Conservation (phyloP, 768 basidiomycete species). For the Cubamyces lactineus region DNA sequence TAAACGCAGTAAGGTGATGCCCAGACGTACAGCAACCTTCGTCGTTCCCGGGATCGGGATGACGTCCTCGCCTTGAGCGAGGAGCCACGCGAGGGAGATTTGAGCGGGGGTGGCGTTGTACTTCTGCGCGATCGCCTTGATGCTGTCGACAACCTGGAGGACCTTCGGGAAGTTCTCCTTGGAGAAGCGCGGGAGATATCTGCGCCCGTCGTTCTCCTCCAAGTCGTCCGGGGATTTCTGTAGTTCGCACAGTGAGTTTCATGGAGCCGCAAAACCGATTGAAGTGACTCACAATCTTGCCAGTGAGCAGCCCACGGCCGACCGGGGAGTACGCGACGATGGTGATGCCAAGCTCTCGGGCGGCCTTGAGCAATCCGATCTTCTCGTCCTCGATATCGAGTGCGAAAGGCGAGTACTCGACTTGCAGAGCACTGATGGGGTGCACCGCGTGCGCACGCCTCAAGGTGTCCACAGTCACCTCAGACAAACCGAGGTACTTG, state of each 20-base stretch:
- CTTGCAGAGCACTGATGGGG: conserved; percentile 48
- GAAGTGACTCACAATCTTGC: conserved; percentile 35
- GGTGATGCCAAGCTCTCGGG: conserved; percentile 47
- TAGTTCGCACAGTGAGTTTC: conserved; percentile 17
- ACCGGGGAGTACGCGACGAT: conserved; percentile 49
- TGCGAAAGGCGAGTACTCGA: conserved; percentile 50
- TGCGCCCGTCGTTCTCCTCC: conserved; percentile 33
- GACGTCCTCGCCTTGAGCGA: conserved; percentile 32
- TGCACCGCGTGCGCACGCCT: conserved; percentile 41
- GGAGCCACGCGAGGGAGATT: conserved; percentile 38
- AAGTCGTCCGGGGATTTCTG: conserved; percentile 38
- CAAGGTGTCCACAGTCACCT: conserved; percentile 29
- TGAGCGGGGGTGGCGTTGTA: conserved; percentile 39
- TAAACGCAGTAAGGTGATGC: too few species aligned
- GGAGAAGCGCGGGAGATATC: conserved; percentile 31
- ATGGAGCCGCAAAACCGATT: conserved; percentile 21
- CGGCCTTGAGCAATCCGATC: conserved; percentile 42
- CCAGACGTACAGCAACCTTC: background rate
- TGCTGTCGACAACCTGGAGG: conserved; percentile 38
- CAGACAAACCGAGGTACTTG: conserved; percentile 37
- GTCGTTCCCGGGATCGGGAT: conserved; percentile 22
- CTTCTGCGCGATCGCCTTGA: conserved; percentile 38
- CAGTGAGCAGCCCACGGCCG: conserved; percentile 37
- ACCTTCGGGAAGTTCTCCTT: conserved; percentile 50
- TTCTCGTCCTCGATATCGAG: conserved; percentile 48